Evolutionary conservation across 73 alveolate species (phyloP).

Genomic region (Loxodes magnus): DNA sequence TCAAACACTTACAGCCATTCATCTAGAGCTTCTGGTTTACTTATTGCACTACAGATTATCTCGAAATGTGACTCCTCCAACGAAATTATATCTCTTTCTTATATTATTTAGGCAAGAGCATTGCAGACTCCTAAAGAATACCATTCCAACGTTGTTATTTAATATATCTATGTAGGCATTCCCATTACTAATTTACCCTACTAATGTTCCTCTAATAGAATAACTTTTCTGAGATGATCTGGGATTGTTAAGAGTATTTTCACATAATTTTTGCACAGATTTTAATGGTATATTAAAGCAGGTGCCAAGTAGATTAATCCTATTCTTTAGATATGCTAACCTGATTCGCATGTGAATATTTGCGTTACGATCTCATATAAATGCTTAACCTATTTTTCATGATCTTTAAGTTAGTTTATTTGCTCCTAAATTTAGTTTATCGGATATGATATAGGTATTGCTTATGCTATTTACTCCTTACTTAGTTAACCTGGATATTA

Average conservation of each 20-base stretch:
- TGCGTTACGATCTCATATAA: background rate
- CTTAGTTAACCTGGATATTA: no score
- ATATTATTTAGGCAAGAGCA: constrained; percentile 26
- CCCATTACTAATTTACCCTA: constrained; percentile 15
- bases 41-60: constrained; percentile 36
- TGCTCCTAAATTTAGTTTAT: no score
- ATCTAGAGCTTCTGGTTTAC: constrained; percentile 31
- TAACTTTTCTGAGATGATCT: constrained; percentile 30
- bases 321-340: constrained; percentile 39
- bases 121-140: constrained; percentile 39
- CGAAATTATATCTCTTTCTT: constrained; percentile 13
- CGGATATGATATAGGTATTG: no score
- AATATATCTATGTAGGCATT: background rate
- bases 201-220: constrained; percentile 28
- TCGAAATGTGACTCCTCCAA: constrained; percentile 52
- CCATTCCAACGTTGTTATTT: constrained; percentile 50
- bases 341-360: background rate
- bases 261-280: constrained; percentile 35
- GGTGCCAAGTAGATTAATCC: constrained; percentile 57
- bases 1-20: constrained; percentile 43
- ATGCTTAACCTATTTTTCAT: background rate
- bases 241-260: constrained; percentile 27
- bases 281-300: constrained; percentile 31
- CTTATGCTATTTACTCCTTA: no score
- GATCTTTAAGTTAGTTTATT: background rate